Evolutionary conservation across 495 filamentous ascomycete genomes (phyloP).

Genomic region (Trichoderma gamsii): DNA sequence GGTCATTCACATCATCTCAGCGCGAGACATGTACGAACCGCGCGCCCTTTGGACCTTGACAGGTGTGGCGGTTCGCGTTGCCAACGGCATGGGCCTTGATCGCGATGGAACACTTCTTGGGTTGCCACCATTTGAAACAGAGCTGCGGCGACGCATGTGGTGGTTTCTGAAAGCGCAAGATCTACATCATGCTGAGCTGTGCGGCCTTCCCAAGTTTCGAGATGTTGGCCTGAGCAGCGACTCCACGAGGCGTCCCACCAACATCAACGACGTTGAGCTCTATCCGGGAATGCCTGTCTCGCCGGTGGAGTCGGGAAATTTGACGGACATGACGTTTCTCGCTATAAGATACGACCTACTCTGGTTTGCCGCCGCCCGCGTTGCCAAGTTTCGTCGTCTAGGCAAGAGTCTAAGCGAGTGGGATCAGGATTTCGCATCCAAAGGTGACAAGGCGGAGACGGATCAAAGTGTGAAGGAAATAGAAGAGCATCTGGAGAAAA

Average conservation of each 20-base stretch:
- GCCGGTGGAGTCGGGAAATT: conserved; percentile 17
- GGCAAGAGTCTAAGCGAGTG: conserved; percentile 21
- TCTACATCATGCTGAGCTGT: conserved; percentile 70
- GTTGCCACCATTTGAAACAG: conserved; percentile 68
- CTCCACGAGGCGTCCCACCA: conserved; percentile 62
- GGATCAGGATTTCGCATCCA: conserved; percentile 18
- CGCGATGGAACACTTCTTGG: conserved; percentile 69
- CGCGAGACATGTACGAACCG: conserved; percentile 60
- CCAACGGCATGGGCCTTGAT: conserved; percentile 74
- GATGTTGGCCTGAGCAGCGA: conserved; percentile 51
- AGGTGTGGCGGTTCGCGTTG: conserved; percentile 67
- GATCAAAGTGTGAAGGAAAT: conserved; percentile 21
- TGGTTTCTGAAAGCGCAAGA: conserved; percentile 77
- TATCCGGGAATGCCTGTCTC: conserved; percentile 20
- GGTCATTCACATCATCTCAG: conserved; percentile 61
- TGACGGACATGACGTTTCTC: conserved; percentile 19
- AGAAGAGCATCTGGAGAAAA: conserved; percentile 25
- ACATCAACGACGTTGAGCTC: conserved; percentile 70
- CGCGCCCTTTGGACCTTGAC: conserved; percentile 65
- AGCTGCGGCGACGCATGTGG: conserved; percentile 80
- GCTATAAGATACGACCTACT: conserved; percentile 14
- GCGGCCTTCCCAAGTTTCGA: conserved; percentile 45
- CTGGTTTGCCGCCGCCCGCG: conserved; percentile 21
- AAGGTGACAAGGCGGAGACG: conserved; percentile 19
- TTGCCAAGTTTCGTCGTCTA: conserved; percentile 22